Evolutionary conservation across 768 basidiomycete species (phyloP), one percentile per base, ranked within the genome.

Genomic region (Mycena haematopus): DNA sequence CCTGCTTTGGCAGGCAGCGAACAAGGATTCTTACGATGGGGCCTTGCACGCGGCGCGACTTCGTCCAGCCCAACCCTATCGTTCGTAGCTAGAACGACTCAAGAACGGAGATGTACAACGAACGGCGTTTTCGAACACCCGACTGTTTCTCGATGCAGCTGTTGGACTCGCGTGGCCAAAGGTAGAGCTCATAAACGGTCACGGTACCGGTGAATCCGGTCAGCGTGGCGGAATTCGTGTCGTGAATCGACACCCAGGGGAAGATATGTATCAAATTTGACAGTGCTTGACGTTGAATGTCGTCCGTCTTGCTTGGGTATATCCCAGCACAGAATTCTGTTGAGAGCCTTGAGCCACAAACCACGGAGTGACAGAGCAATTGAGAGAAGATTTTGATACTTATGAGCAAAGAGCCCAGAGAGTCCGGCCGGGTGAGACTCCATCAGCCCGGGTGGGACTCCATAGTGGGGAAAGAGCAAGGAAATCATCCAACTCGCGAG

Each of bases 281-380:
- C 53, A 54, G 36, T 54, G 35, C 33, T 22, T 52, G 51, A 52
- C 51, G 33, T 33, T 42, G 40, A 42, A 42, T 42, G 40, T 42
- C 40, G 40, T n/a, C 40, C 19, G 40, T 42, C 40, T 42, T 42
- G 40, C 14, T 42, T n/a, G 15, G 40, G 40, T 42, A 9, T 19
- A 10, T 38, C 47, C 2, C 29, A 31, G 9, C 29, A 31, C 4
- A 31, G 29, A 4, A 31, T 31, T 31, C 29, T 31, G 9, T 9
- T 31, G n/a, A n/a, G n/a, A n/a, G n/a, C n/a, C n/a, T n/a, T n/a
- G 29, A 31, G 29, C 29, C 29, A 31, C 29, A 9, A 31, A 31
- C 29, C 29, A 31, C 6, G 29, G 29, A 31, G 29, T n/a, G n/a
- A n/a, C n/a, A n/a, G n/a, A n/a, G n/a, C n/a, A n/a, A n/a, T n/a